Evolutionary conservation across 345 rosid species (phyloP), one percentile per base, ranked within the genome.

Genomic region (Linum tenue): DNA sequence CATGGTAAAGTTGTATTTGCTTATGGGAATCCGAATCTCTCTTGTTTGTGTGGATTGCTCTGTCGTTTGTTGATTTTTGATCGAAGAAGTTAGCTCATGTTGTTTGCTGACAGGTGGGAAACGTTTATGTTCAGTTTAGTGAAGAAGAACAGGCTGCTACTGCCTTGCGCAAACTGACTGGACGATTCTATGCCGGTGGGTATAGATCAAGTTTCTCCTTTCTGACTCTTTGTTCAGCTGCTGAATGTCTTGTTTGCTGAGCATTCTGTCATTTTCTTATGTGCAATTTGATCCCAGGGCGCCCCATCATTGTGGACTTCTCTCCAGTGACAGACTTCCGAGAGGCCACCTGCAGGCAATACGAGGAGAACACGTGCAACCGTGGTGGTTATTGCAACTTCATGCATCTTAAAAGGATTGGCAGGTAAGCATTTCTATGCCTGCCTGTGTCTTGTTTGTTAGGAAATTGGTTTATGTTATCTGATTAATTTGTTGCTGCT

Each of bases 381-480:
- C 83, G 90, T 43, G 94, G 94, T 65, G 96, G 91, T 16, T 85
- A 85, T 72, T 89, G 96, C 81, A 89, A 87, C 63, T 86, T 89
- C 65, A 85, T 87, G 94, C 94, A 89, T 72, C 76, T 89, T 48
- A 87, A 90, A 73, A 80, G 74, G 67, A 87, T 84, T 44, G 67
- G 91, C 82, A 77, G 86, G 90, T 83, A n/a, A 48, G 4, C 15
- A 4, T 48, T 0, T 3, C 37, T 44, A n/a, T 16, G 15, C 53
- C 10, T 1, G 39, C 9, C 37, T 16, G 40, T 11, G 9, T 48
- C 53, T 9, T 48, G 9, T 9, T 3, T 4, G 14, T 3, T 9
- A 15, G 53, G 53, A 48, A 2, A 8, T 4, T 41, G 44, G 39
- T 36, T 9, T 35, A 12, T 43, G 55, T 16, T 10, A 11, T 44